These are phyloP conservation scores for Scedosporium apiospermum DNA, from an alignment of 2,329 filamentous ascomycete species.

Conservation along the genomic window DNA sequence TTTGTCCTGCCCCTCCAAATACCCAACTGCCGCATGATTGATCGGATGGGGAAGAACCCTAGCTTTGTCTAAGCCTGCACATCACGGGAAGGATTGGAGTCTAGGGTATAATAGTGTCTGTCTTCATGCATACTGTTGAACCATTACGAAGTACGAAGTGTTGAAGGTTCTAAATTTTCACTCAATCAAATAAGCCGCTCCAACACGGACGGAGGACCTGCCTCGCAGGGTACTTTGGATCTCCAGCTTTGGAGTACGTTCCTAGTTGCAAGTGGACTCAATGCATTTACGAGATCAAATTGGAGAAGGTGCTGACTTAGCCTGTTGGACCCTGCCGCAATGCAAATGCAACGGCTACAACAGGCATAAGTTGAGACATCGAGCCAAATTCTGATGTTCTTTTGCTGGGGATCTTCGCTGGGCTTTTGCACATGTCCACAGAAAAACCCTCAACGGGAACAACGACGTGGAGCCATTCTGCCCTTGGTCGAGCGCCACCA, in stretches of 20 bases:
- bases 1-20: neutral
- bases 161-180: too few species aligned
- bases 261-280: neutral
- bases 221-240: too few species aligned
- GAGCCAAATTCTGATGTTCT: too few species aligned
- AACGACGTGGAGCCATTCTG: too few species aligned
- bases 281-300: neutral
- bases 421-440: too few species aligned
- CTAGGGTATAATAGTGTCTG: neutral
- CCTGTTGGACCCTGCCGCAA: neutral
- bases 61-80: neutral
- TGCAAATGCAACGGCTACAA: neutral
- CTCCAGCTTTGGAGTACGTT: neutral
- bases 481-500: too few species aligned
- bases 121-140: neutral
- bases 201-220: too few species aligned
- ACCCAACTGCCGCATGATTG: neutral
- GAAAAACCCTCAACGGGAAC: too few species aligned
- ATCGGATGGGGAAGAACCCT: neutral
- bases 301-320: neutral
- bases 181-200: too few species aligned
- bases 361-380: too few species aligned
- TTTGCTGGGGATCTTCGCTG: too few species aligned
- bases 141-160: neutral
- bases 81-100: neutral